Percentiles rank a stretch among this genome's conserved stretches.
Conservation (phyloP, 305 asterid species). For the Fraxinus nigra region DNA sequence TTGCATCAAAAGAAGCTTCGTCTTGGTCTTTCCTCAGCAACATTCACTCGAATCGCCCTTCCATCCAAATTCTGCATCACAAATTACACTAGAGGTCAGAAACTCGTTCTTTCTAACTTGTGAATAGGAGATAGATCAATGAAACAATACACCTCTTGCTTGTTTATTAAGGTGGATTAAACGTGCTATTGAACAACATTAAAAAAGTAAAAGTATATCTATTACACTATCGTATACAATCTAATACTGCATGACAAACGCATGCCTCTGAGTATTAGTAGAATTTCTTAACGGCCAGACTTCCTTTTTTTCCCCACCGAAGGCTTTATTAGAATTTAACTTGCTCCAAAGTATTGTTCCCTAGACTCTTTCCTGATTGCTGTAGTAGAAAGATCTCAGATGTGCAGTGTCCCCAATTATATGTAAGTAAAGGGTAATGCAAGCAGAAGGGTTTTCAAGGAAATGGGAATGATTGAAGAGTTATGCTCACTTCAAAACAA, state of each 20-base stretch:
- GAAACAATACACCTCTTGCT: not conserved
- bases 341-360: not conserved
- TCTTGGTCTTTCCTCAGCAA: slow-evolving; percentile 65
- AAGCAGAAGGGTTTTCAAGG: not conserved
- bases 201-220: not conserved
- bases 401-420: not conserved
- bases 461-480: not conserved
- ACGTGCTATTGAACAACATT: not conserved
- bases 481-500: not conserved
- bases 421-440: not conserved
- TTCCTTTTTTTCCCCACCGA: not conserved
- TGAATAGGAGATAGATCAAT: not conserved
- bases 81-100: not conserved
- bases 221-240: not conserved
- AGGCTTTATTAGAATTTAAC: not conserved
- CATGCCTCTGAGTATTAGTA: not conserved
- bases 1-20: slow-evolving; percentile 37
- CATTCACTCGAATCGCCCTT: slow-evolving; percentile 66
- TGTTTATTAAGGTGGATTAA: not conserved
- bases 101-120: not conserved
- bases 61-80: slow-evolving; percentile 66
- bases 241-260: not conserved
- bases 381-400: not conserved
- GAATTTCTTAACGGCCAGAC: not conserved
- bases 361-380: not conserved